These are phyloP conservation scores for Arthrobotrys megalospora DNA, from an alignment of 2,329 filamentous ascomycete genomes.

Conservation along the genomic window DNA sequence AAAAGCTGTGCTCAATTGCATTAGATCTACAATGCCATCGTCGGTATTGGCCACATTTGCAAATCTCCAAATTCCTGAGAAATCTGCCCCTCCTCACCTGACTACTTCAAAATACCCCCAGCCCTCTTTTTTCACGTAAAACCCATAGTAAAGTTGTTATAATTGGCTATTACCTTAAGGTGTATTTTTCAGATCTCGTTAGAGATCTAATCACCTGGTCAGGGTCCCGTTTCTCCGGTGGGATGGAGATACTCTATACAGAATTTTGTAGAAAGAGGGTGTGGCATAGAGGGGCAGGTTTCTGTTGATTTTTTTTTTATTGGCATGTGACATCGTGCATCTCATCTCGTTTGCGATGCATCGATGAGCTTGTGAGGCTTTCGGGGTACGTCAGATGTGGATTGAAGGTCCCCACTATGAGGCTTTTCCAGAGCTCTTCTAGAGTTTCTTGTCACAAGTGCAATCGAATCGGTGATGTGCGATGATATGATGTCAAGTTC, in stretches of 20 bases:
- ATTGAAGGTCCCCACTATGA: not conserved
- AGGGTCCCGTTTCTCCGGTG: not conserved
- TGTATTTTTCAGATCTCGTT: not conserved
- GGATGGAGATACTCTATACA: not conserved
- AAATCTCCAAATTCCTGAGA: not conserved
- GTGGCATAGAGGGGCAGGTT: conserved; percentile 18
- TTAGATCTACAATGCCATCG: conserved; percentile 20
- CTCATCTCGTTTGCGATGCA: conserved; percentile 19
- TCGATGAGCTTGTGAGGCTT: not conserved
- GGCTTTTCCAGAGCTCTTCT: conserved; percentile 14
- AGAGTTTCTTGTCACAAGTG: not conserved
- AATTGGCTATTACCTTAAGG: not conserved
- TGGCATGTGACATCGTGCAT: conserved; percentile 34
- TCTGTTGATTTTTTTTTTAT: not conserved
- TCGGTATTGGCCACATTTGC: conserved; percentile 4
- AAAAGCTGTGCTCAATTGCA: not conserved
- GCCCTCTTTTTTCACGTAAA: no score
- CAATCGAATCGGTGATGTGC: conserved; percentile 10
- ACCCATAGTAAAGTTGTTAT: not conserved
- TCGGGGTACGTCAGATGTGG: conserved; percentile 4
- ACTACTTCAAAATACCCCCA: not conserved
- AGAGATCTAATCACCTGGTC: conserved; percentile 15
- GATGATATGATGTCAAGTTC: not conserved
- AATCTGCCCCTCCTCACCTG: conserved; percentile 10
- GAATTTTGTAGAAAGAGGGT: not conserved